These are phyloP conservation scores for Scedosporium boydii DNA, from an alignment of 2,329 filamentous ascomycete species.

Conservation along the genomic window DNA sequence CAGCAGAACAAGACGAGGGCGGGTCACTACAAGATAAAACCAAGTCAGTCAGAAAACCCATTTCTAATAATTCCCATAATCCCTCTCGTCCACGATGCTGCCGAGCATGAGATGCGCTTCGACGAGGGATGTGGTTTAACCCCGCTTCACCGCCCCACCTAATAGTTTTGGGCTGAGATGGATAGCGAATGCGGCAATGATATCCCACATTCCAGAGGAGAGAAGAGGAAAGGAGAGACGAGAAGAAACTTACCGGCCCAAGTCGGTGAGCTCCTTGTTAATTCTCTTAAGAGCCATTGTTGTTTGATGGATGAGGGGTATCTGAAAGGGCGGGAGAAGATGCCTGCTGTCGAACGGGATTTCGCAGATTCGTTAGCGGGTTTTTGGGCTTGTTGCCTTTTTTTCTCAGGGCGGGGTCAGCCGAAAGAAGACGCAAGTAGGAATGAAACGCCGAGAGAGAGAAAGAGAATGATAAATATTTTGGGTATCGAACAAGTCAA, in stretches of 20 bases:
- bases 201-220: not conserved
- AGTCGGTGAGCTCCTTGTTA: conserved; percentile 86
- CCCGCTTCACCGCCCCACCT: not conserved
- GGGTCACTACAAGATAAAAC: conserved; percentile 60
- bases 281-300: conserved; percentile 85
- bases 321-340: not conserved
- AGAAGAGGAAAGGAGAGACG: not conserved
- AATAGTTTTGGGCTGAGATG: not conserved
- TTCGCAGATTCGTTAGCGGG: not conserved
- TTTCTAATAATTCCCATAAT: not conserved
- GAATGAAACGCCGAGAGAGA: not conserved
- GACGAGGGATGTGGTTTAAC: not conserved
- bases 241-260: conserved; percentile 60
- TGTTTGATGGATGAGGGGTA: conserved; percentile 11
- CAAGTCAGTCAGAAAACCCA: conserved; percentile 17
- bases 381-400: not conserved
- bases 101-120: not conserved
- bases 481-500: conserved; percentile 1
- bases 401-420: not conserved
- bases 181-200: not conserved
- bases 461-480: conserved; percentile 1
- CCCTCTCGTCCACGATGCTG: not conserved
- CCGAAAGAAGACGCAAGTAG: conserved; percentile 1
- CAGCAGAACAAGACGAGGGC: conserved; percentile 96
- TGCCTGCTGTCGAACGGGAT: not conserved